Evolutionary conservation across 257 asterid genomes (phyloP).

Genomic region (Jasminum sambac): DNA sequence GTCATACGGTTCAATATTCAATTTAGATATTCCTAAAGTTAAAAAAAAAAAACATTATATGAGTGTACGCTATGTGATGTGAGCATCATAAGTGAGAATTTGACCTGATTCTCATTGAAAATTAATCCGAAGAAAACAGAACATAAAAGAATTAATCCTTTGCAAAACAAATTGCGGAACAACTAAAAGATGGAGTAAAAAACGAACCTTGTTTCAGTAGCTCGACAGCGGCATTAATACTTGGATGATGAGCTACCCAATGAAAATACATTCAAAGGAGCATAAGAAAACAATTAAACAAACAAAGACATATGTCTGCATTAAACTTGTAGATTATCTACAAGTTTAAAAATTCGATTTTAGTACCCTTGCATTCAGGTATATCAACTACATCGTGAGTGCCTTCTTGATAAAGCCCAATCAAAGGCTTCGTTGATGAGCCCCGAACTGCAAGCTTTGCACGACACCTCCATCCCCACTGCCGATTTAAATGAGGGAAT

Average conservation of each 20-base stretch:
- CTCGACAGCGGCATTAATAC: conserved; percentile 79
- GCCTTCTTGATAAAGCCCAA: conserved; percentile 88
- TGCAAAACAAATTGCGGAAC: conserved; percentile 11
- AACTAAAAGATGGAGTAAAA: conserved; percentile 10
- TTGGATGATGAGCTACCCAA: conserved; percentile 89
- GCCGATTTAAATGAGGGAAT: conserved; percentile 11
- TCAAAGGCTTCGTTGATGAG: conserved; percentile 57
- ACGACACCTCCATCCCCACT: conserved; percentile 99
- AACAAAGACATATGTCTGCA: neutral
- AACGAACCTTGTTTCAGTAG: conserved; percentile 65
- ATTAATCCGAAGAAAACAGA: neutral
- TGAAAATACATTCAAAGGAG: conserved; percentile 12
- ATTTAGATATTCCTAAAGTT: conserved; percentile 56
- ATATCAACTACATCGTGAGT: conserved; percentile 83
- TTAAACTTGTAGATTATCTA: neutral
- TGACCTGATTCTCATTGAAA: neutral
- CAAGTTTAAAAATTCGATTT: neutral
- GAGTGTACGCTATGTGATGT: neutral
- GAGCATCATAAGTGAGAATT: conserved; percentile 18
- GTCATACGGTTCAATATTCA: conserved; percentile 75
- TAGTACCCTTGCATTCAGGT: conserved; percentile 82
- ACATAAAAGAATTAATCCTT: neutral
- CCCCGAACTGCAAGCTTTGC: conserved; percentile 96
- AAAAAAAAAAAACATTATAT: conserved; percentile 2
- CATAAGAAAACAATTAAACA: neutral